Evolutionary conservation across 345 rosid species (phyloP).

Genomic region (Balakata baccata): DNA sequence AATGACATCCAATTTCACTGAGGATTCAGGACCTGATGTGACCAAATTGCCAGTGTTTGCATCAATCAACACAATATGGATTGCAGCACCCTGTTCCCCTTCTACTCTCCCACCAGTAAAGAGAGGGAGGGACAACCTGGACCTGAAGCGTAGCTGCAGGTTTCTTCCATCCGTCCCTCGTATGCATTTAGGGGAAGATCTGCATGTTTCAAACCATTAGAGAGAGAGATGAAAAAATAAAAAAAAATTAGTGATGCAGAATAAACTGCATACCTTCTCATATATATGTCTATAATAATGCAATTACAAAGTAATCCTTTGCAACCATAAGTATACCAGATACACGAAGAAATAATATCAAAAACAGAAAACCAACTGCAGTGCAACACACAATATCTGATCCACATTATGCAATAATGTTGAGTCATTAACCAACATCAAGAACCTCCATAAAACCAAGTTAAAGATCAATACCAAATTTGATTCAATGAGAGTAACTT

Average conservation of each 20-base stretch:
- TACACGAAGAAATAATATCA: too few relatives aligned
- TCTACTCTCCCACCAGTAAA: constrained; percentile 39
- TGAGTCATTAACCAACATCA: background rate
- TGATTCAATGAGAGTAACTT: background rate
- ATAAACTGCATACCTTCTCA: too few relatives aligned
- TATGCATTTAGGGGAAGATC: constrained; percentile 29
- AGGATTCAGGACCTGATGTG: constrained; percentile 36
- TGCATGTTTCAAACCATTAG: constrained; percentile 19
- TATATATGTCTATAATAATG: too few relatives aligned
- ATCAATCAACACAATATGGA: constrained; percentile 35
- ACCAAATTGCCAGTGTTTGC: constrained; percentile 27
- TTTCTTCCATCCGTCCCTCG: constrained; percentile 29
- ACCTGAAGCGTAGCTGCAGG: constrained; percentile 33
- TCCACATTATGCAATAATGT: background rate
- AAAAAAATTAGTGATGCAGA: too few relatives aligned
- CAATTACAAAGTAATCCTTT: too few relatives aligned
- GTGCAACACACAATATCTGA: background rate
- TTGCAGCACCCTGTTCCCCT: constrained; percentile 30
- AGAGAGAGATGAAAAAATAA: background rate
- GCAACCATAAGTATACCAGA: too few relatives aligned
- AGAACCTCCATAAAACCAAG: background rate
- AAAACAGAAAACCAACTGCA: too few relatives aligned
- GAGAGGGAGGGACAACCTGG: constrained; percentile 33
- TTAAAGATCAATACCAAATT: background rate
- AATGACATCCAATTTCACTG: constrained; percentile 29